A percentile compares a stretch with the other conserved stretches of the same genome.
Conservation (phyloP, 345 rosid species). For the Reutealis trisperma region DNA sequence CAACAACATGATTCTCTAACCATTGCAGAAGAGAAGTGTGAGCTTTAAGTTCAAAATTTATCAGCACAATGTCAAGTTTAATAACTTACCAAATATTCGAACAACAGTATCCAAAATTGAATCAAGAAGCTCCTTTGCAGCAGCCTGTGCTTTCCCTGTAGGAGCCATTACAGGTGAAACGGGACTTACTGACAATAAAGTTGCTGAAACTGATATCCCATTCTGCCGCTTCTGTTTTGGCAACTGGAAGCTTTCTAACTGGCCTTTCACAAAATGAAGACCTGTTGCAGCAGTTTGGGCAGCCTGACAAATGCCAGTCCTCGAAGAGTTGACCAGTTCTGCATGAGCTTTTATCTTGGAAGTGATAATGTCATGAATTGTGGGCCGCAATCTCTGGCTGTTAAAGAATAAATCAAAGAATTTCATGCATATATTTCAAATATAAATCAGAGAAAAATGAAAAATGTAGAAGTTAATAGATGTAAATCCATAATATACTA, state of each 20-base stretch:
- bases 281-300: constrained; percentile 45
- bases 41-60: background rate
- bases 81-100: constrained; percentile 77
- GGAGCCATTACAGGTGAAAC: constrained; percentile 98
- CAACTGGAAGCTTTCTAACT: constrained; percentile 63
- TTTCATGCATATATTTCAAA: background rate
- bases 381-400: constrained; percentile 94
- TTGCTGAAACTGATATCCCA: constrained; percentile 65
- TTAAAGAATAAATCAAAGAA: constrained; percentile 30
- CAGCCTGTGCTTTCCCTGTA: constrained; percentile 86
- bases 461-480: background rate
- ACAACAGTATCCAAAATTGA: constrained; percentile 80
- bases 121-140: constrained; percentile 90
- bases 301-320: constrained; percentile 51
- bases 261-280: constrained; percentile 60
- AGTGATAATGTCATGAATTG: constrained; percentile 89
- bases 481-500: background rate
- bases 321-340: constrained; percentile 61
- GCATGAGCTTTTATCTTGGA: constrained; percentile 81
- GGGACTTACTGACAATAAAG: constrained; percentile 87
- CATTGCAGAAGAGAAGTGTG: background rate
- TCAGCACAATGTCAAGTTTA: constrained; percentile 15
- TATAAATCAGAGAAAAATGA: background rate
- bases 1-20: constrained; percentile 85
- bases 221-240: constrained; percentile 77